Percentiles rank a stretch among this genome's conserved stretches.
phyloP scores from a whole-genome alignment of 2,329 filamentous ascomycete species.

The Aspergillus viridinutans region DNA sequence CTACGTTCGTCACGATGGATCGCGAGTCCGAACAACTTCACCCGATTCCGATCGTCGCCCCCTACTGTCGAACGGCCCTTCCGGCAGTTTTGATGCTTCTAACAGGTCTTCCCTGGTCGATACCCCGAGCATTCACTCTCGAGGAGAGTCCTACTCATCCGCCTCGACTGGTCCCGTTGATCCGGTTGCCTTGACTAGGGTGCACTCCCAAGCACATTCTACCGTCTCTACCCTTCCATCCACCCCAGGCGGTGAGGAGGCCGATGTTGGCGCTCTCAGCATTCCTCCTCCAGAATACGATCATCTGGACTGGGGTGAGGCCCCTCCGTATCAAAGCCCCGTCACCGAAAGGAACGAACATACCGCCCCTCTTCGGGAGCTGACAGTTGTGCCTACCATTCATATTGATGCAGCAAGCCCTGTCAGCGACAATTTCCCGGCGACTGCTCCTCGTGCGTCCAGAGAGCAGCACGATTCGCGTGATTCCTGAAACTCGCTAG shows the following conservation, averaged over 20 bases:
- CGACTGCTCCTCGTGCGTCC: background rate
- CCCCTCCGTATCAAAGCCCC: slow-evolving; percentile 37
- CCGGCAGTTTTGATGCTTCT: slow-evolving; percentile 26
- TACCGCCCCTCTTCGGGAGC: slow-evolving; percentile 13
- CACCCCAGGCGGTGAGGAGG: slow-evolving; percentile 25
- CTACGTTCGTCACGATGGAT: slow-evolving; percentile 47
- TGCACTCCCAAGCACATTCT: slow-evolving; percentile 25
- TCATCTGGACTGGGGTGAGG: slow-evolving; percentile 40
- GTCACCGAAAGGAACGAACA: slow-evolving; percentile 12
- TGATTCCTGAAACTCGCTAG: background rate
- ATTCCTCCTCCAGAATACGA: slow-evolving; percentile 43
- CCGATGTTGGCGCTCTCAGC: slow-evolving; percentile 34
- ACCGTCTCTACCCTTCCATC: slow-evolving; percentile 18
- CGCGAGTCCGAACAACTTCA: slow-evolving; percentile 44
- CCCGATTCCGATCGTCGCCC: slow-evolving; percentile 46
- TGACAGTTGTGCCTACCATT: slow-evolving; percentile 28
- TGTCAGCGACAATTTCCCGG: slow-evolving; percentile 12
- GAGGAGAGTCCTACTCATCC: slow-evolving; percentile 33
- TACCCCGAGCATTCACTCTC: slow-evolving; percentile 24
- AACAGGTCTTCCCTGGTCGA: slow-evolving; percentile 25
- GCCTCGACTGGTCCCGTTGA: slow-evolving; percentile 28
- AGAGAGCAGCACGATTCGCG: background rate
- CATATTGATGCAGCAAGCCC: slow-evolving; percentile 30
- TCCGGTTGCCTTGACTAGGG: slow-evolving; percentile 21
- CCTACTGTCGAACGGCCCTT: slow-evolving; percentile 37